These are phyloP conservation scores for Lentinula detonsa DNA, from an alignment of 768 basidiomycete species.

Conservation along the genomic window DNA sequence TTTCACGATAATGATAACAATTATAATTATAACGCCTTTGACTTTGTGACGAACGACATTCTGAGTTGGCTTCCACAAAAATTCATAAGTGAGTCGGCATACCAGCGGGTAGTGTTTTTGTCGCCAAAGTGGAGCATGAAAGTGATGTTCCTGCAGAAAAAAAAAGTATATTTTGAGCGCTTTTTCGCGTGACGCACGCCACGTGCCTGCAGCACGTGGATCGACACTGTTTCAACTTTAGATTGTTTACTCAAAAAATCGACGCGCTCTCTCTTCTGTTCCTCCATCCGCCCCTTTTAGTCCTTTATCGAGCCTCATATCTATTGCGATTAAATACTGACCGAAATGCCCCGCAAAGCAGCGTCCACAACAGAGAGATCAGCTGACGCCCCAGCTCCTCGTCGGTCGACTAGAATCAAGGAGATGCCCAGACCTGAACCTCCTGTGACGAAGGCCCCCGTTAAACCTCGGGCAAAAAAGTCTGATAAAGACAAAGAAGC, in stretches of 20 bases:
- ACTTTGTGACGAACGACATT: too few relatives aligned
- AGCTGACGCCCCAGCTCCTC: constrained; percentile 41
- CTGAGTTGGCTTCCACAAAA: too few relatives aligned
- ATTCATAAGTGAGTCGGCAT: too few relatives aligned
- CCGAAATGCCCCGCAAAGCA: constrained; percentile 66
- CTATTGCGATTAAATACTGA: not conserved
- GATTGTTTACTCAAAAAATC: not conserved
- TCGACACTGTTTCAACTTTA: not conserved
- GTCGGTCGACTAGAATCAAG: constrained; percentile 74
- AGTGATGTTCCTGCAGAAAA: not conserved
- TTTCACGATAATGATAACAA: not conserved
- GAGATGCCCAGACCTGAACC: constrained; percentile 54
- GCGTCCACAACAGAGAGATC: constrained; percentile 36
- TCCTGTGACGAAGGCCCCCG: constrained; percentile 48
- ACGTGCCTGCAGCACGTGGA: not conserved
- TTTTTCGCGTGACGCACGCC: not conserved
- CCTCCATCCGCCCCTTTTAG: not conserved
- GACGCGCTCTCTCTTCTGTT: constrained; percentile 5
- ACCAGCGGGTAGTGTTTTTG: too few relatives aligned
- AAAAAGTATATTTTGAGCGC: not conserved
- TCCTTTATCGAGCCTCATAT: not conserved
- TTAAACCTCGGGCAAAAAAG: constrained; percentile 59
- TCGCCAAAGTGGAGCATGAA: not conserved
- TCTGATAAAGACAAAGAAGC: constrained; percentile 30
- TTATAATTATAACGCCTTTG: too few relatives aligned